These are phyloP conservation scores for Fermentozyma sake DNA, from an alignment of 1,139 yeast species.

Conservation along the genomic window DNA sequence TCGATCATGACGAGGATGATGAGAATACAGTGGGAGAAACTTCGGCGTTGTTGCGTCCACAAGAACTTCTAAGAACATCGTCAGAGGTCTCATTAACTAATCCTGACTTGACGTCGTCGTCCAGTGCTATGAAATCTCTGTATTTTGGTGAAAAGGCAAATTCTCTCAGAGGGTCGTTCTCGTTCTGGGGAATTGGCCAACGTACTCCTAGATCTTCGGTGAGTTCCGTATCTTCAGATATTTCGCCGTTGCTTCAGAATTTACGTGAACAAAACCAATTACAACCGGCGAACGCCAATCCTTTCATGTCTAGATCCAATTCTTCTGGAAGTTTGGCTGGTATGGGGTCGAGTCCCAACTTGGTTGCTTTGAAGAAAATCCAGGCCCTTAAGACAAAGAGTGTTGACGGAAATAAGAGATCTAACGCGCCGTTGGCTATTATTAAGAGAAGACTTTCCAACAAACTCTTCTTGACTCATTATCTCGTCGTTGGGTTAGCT, in stretches of 20 bases:
- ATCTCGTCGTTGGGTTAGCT: conserved; percentile 28
- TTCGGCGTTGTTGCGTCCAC: neutral
- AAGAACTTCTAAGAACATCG: too few relatives aligned
- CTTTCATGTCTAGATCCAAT: too few relatives aligned
- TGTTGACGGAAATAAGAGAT: too few relatives aligned
- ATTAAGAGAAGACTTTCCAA: conserved; percentile 21
- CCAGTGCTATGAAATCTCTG: too few relatives aligned
- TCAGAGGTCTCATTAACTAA: too few relatives aligned
- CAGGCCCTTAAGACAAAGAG: too few relatives aligned
- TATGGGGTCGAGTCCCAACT: too few relatives aligned
- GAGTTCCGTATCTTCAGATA: conserved; percentile 13
- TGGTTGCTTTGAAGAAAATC: too few relatives aligned
- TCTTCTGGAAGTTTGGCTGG: conserved; percentile 9
- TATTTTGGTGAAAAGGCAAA: neutral
- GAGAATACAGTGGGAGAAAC: conserved; percentile 4
- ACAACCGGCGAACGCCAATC: too few relatives aligned
- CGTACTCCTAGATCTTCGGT: conserved; percentile 25
- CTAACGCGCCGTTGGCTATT: conserved; percentile 18
- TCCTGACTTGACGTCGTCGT: too few relatives aligned
- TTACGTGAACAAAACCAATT: too few relatives aligned
- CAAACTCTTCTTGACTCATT: conserved; percentile 30
- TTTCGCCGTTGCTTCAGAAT: too few relatives aligned
- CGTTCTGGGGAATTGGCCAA: conserved; percentile 36
- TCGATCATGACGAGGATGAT: conserved; percentile 16
- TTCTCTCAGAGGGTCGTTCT: conserved; percentile 18